A percentile compares a stretch with the other conserved stretches of the same genome.
These are phyloP conservation scores for Aspergillus caelatus DNA, from an alignment of 2,329 filamentous ascomycete species.

Conservation along the genomic window DNA sequence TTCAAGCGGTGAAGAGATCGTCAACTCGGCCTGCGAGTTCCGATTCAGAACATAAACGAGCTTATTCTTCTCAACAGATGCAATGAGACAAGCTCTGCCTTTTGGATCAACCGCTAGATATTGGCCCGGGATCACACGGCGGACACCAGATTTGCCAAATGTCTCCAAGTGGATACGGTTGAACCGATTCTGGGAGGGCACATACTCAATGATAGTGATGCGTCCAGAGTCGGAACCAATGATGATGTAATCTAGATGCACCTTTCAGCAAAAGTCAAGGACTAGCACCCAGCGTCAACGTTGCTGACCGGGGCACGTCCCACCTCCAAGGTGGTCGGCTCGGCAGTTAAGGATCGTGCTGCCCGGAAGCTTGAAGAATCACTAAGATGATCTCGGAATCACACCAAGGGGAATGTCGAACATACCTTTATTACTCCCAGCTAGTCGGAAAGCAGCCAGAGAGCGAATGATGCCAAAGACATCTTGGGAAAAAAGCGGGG, in stretches of 20 bases:
- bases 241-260: conserved; percentile 82
- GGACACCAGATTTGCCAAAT: conserved; percentile 94
- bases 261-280: conserved; percentile 45
- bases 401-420: conserved; percentile 24
- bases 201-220: conserved; percentile 90
- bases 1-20: conserved; percentile 95
- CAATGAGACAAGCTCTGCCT: conserved; percentile 90
- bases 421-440: conserved; percentile 95
- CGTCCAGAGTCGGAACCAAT: conserved; percentile 94
- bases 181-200: conserved; percentile 83
- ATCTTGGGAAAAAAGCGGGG: conserved; percentile 85
- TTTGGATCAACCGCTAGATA: conserved; percentile 96
- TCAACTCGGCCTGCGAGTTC: conserved; percentile 89
- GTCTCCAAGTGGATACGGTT: conserved; percentile 91
- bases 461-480: conserved; percentile 93
- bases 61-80: conserved; percentile 98
- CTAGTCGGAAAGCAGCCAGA: conserved; percentile 84
- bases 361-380: conserved; percentile 66
- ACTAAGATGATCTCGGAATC: conserved; percentile 64
- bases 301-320: conserved; percentile 40
- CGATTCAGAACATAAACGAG: conserved; percentile 98
- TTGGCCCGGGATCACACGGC: conserved; percentile 91
- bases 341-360: conserved; percentile 48
- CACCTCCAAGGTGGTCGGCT: conserved; percentile 32
- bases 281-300: conserved; percentile 33